phyloP scores from a whole-genome alignment of 441 rosid species.

The Erodium texanum region DNA sequence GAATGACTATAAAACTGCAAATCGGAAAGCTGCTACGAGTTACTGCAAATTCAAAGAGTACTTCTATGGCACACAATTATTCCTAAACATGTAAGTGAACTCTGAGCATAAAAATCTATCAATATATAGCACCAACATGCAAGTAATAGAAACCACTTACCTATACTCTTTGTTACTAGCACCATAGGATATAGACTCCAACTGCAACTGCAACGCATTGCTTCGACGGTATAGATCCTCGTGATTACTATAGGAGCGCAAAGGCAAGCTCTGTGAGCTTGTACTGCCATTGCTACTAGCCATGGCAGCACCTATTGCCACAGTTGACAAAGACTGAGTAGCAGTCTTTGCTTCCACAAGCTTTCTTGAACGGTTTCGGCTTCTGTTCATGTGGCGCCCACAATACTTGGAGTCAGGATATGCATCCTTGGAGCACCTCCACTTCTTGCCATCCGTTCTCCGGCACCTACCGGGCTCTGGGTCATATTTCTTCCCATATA shows the following conservation, averaged over 20 bases:
- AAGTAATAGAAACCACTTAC: slow-evolving; percentile 9
- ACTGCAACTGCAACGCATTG: slow-evolving; percentile 18
- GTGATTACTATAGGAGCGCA: slow-evolving; percentile 15
- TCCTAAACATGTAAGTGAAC: not conserved
- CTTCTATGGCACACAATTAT: not conserved
- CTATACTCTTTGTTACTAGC: slow-evolving; percentile 23
- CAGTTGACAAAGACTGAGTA: slow-evolving; percentile 25
- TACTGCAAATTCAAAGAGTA: no score
- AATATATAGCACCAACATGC: not conserved
- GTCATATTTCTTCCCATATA: slow-evolving; percentile 48
- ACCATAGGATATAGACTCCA: slow-evolving; percentile 24
- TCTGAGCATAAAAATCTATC: not conserved
- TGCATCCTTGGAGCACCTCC: slow-evolving; percentile 97
- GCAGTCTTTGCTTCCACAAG: slow-evolving; percentile 62
- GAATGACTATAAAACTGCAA: not conserved
- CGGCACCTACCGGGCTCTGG: slow-evolving; percentile 92
- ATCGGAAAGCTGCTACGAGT: not conserved
- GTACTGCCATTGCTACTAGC: slow-evolving; percentile 24
- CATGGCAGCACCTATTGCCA: slow-evolving; percentile 10
- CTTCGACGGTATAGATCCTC: slow-evolving; percentile 20
- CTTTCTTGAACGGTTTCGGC: slow-evolving; percentile 99
- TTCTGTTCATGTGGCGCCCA: slow-evolving; percentile 98
- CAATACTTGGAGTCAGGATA: slow-evolving; percentile 92
- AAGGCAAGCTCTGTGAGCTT: slow-evolving; percentile 17
- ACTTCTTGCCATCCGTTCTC: slow-evolving; percentile 99